Evolutionary conservation across 768 basidiomycete genomes (phyloP).

Genomic region (Sporobolomyces roseus): DNA sequence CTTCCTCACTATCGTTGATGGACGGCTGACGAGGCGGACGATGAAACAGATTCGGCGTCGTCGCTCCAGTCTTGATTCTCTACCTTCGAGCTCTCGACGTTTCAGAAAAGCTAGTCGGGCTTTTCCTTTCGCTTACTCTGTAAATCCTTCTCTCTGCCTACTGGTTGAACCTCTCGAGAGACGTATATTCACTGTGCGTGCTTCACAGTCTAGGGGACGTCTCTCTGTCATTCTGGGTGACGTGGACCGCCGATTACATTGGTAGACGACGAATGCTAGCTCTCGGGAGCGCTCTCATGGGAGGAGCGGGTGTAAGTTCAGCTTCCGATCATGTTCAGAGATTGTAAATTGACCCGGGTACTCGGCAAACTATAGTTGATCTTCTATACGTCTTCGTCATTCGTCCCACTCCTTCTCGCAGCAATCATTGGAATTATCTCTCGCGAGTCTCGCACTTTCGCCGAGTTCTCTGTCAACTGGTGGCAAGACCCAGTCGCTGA

Average conservation of each 20-base stretch:
- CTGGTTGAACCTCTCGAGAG: no score
- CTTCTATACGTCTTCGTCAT: constrained; percentile 17
- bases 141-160: no score
- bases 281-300: constrained; percentile 45
- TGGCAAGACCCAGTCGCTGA: neutral
- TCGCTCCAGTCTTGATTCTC: constrained; percentile 33
- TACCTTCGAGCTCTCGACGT: constrained; percentile 36
- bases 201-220: constrained; percentile 34
- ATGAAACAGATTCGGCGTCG: constrained; percentile 44
- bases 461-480: neutral
- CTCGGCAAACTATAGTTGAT: constrained; percentile 5
- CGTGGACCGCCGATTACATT: constrained; percentile 44
- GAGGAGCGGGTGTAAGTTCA: constrained; percentile 39
- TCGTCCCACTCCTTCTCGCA: constrained; percentile 17
- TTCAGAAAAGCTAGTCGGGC: constrained; percentile 45
- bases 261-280: constrained; percentile 44
- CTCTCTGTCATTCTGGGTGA: constrained; percentile 42
- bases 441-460: neutral
- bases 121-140: constrained; percentile 47
- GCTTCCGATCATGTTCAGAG: no score
- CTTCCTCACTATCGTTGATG: no score
- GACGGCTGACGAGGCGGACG: no score
- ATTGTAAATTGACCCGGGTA: neutral
- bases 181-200: no score
- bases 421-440: constrained; percentile 35